These are phyloP conservation scores for Calendula officinalis DNA, from an alignment of 129 eudicot genomes.

Conservation along the genomic window DNA sequence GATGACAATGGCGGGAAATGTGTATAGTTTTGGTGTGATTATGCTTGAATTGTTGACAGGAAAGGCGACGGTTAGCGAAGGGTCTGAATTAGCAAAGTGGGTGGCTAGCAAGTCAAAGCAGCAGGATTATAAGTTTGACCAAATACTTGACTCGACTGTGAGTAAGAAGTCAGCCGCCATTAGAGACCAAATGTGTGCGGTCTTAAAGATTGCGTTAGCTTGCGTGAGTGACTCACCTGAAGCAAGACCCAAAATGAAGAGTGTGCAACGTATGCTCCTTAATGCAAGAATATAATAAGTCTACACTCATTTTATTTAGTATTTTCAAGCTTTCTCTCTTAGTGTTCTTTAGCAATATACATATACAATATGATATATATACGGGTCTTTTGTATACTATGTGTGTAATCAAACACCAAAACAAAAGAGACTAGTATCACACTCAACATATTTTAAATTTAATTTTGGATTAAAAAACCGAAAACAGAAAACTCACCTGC, in stretches of 20 bases:
- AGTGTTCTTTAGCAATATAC: background rate
- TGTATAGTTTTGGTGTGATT: slow-evolving; percentile 86
- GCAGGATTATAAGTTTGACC: slow-evolving; percentile 40
- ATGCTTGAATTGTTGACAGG: slow-evolving; percentile 75
- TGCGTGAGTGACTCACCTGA: slow-evolving; percentile 69
- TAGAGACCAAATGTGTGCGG: slow-evolving; percentile 68
- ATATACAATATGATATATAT: background rate
- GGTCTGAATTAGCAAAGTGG: slow-evolving; percentile 82
- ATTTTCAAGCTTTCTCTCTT: background rate
- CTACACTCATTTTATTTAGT: background rate
- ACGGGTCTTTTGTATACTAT: too few relatives aligned
- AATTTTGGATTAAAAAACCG: too few relatives aligned
- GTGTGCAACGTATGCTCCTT: slow-evolving; percentile 71
- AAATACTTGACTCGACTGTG: slow-evolving; percentile 57
- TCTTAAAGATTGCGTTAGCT: slow-evolving; percentile 72
- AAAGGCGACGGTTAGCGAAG: slow-evolving; percentile 75
- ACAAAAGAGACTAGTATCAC: too few relatives aligned
- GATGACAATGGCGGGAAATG: slow-evolving; percentile 81
- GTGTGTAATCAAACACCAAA: too few relatives aligned
- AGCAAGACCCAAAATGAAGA: slow-evolving; percentile 82
- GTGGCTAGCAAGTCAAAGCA: slow-evolving; percentile 52
- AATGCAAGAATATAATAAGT: slow-evolving; percentile 46
- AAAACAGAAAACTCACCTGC: too few relatives aligned
- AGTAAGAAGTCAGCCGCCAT: slow-evolving; percentile 49
- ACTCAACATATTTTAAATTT: too few relatives aligned